Evolutionary conservation across 176 grass and related monocot genomes (phyloP), one percentile per base, ranked within the genome.

Genomic region (Paspalum vaginatum): DNA sequence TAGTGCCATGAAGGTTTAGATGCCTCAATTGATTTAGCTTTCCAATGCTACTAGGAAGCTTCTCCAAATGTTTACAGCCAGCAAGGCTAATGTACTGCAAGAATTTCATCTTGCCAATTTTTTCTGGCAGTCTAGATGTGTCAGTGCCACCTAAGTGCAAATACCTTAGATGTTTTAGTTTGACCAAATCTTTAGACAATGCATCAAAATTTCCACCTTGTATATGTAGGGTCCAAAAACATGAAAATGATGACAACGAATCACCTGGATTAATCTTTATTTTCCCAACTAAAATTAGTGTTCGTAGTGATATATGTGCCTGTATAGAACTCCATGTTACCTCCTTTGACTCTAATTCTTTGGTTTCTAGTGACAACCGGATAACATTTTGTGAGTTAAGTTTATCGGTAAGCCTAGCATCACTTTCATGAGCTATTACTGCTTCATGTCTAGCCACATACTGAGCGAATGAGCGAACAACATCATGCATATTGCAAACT

Each of bases 151-250:
- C n/a, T n/a, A n/a, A n/a, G n/a, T n/a, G n/a, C n/a, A 87, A 63
- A 10, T 84, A 85, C 21, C 76, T 87, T n/a, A 91, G 16, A 49
- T 84, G 84, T 44, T 87, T 80, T 21, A 91, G 77, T 47, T 66
- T 2, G 43, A 26, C 24, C 5, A 87, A 6, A 13, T 52, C 81
- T 44, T 49, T n/a, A 63, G 37, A 8, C 15, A 91, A 59, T 2
- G 0, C 2, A 10, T 37, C 45, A 20, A 72, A 13, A 4, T 80
- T 1, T 20, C 41, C 21, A 40, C 6, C 4, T 10, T 16, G 0
- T 14, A 86, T 14, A 52, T 70, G 21, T 22, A 90, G 10, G 4
- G 50, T 81, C 0, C 84, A 26, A 39, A 90, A 13, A 1, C 43
- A 25, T 61, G 73, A 5, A 69, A 77, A 68, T 4, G 4, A 0